phyloP scores from a whole-genome alignment of 306 rosid species.

The Ceratonia siliqua region DNA sequence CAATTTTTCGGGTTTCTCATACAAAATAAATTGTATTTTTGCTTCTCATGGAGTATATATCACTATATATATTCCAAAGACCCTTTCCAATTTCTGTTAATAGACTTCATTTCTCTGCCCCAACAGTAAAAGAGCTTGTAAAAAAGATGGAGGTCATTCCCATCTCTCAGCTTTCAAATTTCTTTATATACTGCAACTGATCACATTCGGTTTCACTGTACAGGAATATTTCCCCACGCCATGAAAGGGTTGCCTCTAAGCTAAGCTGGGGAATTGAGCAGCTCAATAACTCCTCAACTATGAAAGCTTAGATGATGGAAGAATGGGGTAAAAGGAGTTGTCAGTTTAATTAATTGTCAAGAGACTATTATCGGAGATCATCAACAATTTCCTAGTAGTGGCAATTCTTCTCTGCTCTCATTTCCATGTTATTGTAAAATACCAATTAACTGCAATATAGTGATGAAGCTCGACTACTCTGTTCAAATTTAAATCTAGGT shows the following conservation, averaged over 20 bases:
- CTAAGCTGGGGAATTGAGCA: constrained; percentile 86
- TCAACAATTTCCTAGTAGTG: constrained; percentile 37
- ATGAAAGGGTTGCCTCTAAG: constrained; percentile 89
- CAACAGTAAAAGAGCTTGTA: constrained; percentile 78
- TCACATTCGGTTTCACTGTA: neutral
- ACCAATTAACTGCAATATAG: constrained; percentile 28
- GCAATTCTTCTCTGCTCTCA: constrained; percentile 29
- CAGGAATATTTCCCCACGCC: constrained; percentile 85
- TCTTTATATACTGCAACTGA: neutral
- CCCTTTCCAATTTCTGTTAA: too few relatives aligned
- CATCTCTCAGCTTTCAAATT: neutral
- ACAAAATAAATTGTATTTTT: neutral
- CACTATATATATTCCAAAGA: too few relatives aligned
- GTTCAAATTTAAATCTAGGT: constrained; percentile 24
- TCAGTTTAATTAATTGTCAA: constrained; percentile 36
- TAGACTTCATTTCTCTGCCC: too few relatives aligned
- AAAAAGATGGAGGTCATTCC: constrained; percentile 79
- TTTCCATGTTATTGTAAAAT: constrained; percentile 46
- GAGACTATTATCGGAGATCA: constrained; percentile 50
- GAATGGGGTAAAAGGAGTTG: constrained; percentile 30
- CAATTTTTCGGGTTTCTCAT: neutral
- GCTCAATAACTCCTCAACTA: constrained; percentile 46
- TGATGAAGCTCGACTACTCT: constrained; percentile 34
- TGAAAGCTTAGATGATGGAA: constrained; percentile 42
- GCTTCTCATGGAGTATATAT: constrained; percentile 1